Base-by-base conservation (phyloP, 2,329 filamentous ascomycete genomes). In the Fusarium subglutinans region DNA sequence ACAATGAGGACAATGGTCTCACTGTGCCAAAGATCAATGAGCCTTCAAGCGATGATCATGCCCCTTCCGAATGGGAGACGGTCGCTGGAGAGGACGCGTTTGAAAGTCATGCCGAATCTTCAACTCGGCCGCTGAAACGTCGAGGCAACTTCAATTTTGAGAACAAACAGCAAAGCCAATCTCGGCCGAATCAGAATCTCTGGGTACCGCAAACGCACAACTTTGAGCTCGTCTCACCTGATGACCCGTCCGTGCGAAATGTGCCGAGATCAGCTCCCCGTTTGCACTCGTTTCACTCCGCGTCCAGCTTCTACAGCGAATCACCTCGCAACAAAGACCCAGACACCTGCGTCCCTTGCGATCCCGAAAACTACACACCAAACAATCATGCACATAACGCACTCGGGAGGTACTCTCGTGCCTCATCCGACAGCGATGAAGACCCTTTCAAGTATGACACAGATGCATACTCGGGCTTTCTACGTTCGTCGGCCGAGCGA, bases 401-500 rank as follows among this genome's bases (percentile, higher is more conserved):
- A 13, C 26, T 50, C 40, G 71, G 70, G 37, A 76, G 73, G 70
- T 47, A 76, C 59, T 73, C 81, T n/a, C 75, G 78, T 66, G 45
- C 82, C 63, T 83, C 82, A 4, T 80, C 78, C 68, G 81, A 81
- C 30, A 77, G 78, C 7, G 82, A 81, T 33, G 82, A 80, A 2
- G 85, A 87, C 45, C 86, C 84, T 1, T 88, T 88, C 77, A 80
- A 81, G 54, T 88, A 86, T 67, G 86, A 87, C 72, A 80, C 78
- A 40, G 80, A 80, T 14, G 69, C 78, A 4, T 85, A 85, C 69
- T 81, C 79, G 20, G 66, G 79, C 15, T 84, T 84, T 44, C 73
- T 86, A 14, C 78, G 81, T 13, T 77, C 82, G 8, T 78, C 81
- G 3, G 82, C 81, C 63, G 85, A 87, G 68, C 80, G 82, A 62